These are phyloP conservation scores for Fusarium drepaniforme DNA, from an alignment of 2,329 filamentous ascomycete species.

Conservation along the genomic window DNA sequence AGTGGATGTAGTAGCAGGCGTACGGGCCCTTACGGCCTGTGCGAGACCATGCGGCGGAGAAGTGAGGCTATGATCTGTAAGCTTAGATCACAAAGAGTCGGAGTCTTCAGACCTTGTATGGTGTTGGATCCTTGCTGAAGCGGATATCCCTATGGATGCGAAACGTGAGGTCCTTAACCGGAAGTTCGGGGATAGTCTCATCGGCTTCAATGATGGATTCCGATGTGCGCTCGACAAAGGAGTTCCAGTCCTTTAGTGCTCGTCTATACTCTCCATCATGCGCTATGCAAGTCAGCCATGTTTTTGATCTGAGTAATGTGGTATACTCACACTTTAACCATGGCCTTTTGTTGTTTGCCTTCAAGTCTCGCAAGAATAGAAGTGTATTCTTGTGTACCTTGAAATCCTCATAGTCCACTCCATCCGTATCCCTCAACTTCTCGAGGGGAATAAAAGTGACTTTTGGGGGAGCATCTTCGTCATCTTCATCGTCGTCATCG, in stretches of 20 bases:
- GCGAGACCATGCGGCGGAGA: slow-evolving; percentile 87
- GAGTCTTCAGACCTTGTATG: slow-evolving; percentile 77
- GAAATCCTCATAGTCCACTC: slow-evolving; percentile 62
- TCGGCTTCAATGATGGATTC: slow-evolving; percentile 79
- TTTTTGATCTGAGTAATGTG: not conserved
- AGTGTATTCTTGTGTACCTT: slow-evolving; percentile 69
- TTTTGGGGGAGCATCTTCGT: slow-evolving; percentile 52
- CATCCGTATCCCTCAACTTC: slow-evolving; percentile 50
- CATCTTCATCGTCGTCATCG: slow-evolving; percentile 50
- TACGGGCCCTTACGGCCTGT: slow-evolving; percentile 90
- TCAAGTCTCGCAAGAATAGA: slow-evolving; percentile 69
- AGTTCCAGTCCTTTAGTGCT: slow-evolving; percentile 84
- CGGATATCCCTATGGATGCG: slow-evolving; percentile 89
- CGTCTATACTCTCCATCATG: slow-evolving; percentile 84
- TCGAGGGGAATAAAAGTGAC: slow-evolving; percentile 52
- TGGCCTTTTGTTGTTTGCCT: slow-evolving; percentile 67
- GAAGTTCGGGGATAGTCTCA: slow-evolving; percentile 86
- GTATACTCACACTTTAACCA: slow-evolving; percentile 67
- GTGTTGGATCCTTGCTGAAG: slow-evolving; percentile 86
- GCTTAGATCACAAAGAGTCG: not conserved
- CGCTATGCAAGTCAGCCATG: slow-evolving; percentile 59
- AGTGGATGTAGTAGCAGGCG: slow-evolving; percentile 89
- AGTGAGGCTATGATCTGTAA: slow-evolving; percentile 71
- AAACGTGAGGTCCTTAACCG: slow-evolving; percentile 87
- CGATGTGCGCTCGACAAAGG: slow-evolving; percentile 80